phyloP scores from a whole-genome alignment of 164 flowering plant genomes.

The Hamamelis virginiana region DNA sequence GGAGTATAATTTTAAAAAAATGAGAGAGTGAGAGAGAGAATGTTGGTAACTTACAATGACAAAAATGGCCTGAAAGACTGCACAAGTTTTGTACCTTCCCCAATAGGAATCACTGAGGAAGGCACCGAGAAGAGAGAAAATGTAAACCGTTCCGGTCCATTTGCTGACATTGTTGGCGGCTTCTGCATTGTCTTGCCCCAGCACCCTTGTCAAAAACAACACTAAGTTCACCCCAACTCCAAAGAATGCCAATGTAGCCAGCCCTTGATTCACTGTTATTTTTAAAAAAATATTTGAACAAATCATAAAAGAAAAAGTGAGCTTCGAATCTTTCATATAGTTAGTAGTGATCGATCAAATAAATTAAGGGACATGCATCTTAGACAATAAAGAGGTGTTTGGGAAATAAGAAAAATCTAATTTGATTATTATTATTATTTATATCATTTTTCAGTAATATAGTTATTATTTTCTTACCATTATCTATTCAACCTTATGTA shows the following conservation, averaged over 20 bases:
- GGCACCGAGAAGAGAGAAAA: slow-evolving; percentile 79
- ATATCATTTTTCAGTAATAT: too few relatives aligned
- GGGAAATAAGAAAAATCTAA: too few relatives aligned
- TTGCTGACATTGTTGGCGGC: slow-evolving; percentile 74
- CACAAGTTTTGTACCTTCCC: slow-evolving; percentile 68
- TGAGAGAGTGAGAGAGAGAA: neutral
- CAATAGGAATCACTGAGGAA: slow-evolving; percentile 78
- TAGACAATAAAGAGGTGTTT: too few relatives aligned
- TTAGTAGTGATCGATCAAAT: too few relatives aligned
- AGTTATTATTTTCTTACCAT: too few relatives aligned
- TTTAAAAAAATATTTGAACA: neutral
- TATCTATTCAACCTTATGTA: too few relatives aligned
- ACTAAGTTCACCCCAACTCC: slow-evolving; percentile 76
- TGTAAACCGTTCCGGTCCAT: slow-evolving; percentile 77
- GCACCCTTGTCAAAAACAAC: slow-evolving; percentile 57
- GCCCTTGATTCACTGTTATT: slow-evolving; percentile 60
- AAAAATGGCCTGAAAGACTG: slow-evolving; percentile 56
- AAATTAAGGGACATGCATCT: too few relatives aligned
- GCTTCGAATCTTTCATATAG: too few relatives aligned
- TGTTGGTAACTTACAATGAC: slow-evolving; percentile 42
- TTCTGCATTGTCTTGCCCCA: slow-evolving; percentile 58
- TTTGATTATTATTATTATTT: too few relatives aligned
- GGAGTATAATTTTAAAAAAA: too few relatives aligned
- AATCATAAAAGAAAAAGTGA: too few relatives aligned
- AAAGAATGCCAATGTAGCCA: slow-evolving; percentile 67